Evolutionary conservation across 2,329 filamentous ascomycete species (phyloP).

Genomic region (Tolypocladium tundrense): DNA sequence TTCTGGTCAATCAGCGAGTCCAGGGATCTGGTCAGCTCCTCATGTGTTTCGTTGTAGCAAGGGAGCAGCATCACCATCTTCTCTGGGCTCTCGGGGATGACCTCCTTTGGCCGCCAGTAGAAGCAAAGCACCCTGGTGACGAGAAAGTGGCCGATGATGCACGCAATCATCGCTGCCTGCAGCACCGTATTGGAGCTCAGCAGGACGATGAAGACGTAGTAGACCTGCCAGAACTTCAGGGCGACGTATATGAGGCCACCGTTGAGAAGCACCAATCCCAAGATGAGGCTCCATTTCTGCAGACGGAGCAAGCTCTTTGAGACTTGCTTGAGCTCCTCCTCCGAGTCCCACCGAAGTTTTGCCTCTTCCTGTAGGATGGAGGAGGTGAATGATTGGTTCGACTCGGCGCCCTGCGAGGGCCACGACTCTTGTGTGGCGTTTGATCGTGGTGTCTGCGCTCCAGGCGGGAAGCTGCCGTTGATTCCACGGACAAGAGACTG

Average conservation of each 20-base stretch:
- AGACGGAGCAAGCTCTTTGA: slow-evolving; percentile 25
- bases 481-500: slow-evolving; percentile 24
- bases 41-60: slow-evolving; percentile 37
- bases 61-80: slow-evolving; percentile 34
- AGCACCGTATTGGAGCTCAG: slow-evolving; percentile 35
- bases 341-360: slow-evolving; percentile 27
- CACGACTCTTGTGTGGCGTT: slow-evolving; percentile 19
- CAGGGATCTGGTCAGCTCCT: slow-evolving; percentile 32
- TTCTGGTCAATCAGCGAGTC: slow-evolving; percentile 34
- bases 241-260: slow-evolving; percentile 25
- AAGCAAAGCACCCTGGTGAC: slow-evolving; percentile 19
- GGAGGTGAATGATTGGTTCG: slow-evolving; percentile 24
- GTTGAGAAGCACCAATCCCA: slow-evolving; percentile 23
- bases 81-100: slow-evolving; percentile 27
- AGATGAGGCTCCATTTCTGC: slow-evolving; percentile 28
- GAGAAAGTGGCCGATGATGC: slow-evolving; percentile 21
- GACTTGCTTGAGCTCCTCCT: slow-evolving; percentile 26
- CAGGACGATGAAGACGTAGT: slow-evolving; percentile 33
- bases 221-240: slow-evolving; percentile 26
- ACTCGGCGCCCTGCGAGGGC: slow-evolving; percentile 21
- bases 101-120: slow-evolving; percentile 18
- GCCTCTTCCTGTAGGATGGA: slow-evolving; percentile 27
- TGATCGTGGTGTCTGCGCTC: slow-evolving; percentile 20
- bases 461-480: slow-evolving; percentile 19
- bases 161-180: slow-evolving; percentile 30